Base-by-base conservation (phyloP, 2,329 filamentous ascomycete species). In the Epichloe gansuensis region DNA sequence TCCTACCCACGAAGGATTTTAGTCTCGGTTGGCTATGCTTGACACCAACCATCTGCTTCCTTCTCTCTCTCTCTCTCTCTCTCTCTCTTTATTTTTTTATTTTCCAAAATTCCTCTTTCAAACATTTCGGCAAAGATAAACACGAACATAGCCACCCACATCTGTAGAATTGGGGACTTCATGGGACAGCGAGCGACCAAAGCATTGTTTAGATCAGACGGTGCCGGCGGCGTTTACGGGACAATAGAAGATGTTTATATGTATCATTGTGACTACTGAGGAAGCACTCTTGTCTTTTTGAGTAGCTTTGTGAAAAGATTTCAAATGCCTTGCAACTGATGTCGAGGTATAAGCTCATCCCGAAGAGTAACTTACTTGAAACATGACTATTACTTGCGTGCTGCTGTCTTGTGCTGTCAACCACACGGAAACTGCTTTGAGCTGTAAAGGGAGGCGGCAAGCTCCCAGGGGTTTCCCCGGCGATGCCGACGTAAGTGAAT, bases 401-500 rank as follows among this genome's bases (percentile, higher is more conserved):
- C 8, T 12, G 28, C 48, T 35, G 21, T n/a, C 37, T 25, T 6
- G 13, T 13, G 31, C 43, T 9, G 8, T 17, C 23, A 34, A 17
- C 23, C 12, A 9, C 52, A 25, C 17, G 11, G 21, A 21, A 55
- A 51, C 8, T 49, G 45, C 13, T 54, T 62, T 1, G 76, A 78
- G 56, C 66, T 74, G 58, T 81, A 80, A 35, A 81, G 70, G 4
- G 77, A 80, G 11, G 83, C 76, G 60, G 73, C 77, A 53, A 89
- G 67, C 1, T 75, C 76, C 74, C 78, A 88, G 1, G 73, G 65
- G 62, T 88, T 88, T 0, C 73, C 73, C 69, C 72, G 15, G 72
- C 72, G 52, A 88, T 79, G 3, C 80, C 79, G 31, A 88, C 69
- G 63, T 85, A 77, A 1, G 85, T 87, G 62, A 77, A 87, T 1